Base-by-base conservation (phyloP, 2,329 filamentous ascomycete species). In the Neocatenulostroma microsporum region DNA sequence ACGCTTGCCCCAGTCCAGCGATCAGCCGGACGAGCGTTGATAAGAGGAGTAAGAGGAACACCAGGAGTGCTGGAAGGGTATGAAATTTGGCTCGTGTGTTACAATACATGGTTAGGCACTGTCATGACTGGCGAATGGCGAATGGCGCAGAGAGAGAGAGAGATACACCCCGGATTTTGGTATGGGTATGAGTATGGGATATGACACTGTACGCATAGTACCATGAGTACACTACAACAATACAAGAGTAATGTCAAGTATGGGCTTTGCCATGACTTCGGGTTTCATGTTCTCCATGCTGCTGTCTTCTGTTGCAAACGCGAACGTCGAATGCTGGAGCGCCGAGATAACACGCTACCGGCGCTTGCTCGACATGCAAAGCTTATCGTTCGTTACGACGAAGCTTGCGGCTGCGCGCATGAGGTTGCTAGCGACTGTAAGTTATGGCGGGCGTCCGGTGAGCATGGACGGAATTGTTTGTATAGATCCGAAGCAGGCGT, bases 201-300 rank as follows among this genome's bases (percentile, higher is more conserved):
- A n/a, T n/a, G n/a, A n/a, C n/a, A n/a, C n/a, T n/a, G n/a, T n/a
- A n/a, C n/a, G n/a, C n/a, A n/a, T n/a, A n/a, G n/a, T n/a, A n/a
- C n/a, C n/a, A n/a, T n/a, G n/a, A n/a, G n/a, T n/a, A n/a, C n/a
- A n/a, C n/a, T n/a, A n/a, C n/a, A n/a, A n/a, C n/a, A n/a, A n/a
- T n/a, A n/a, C n/a, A n/a, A n/a, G n/a, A n/a, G n/a, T n/a, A n/a
- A 42, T 48, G 10, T 45, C 36, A 33, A 37, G 47, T n/a, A 39
- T 46, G 27, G 47, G 48, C 26, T 48, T 48, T 21, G 41, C 45
- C 15, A 47, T 45, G 21, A 40, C 42, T 5, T 42, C 39, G 3
- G 40, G 42, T 3, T 50, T 48, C 43, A 46, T 50, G 43, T 48
- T 48, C 34, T 37, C 40, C 6, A 48, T 50, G 47, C 41, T 50